These are phyloP conservation scores for Hemerocallis citrina DNA, from an alignment of 106 monocot genomes.

Conservation along the genomic window DNA sequence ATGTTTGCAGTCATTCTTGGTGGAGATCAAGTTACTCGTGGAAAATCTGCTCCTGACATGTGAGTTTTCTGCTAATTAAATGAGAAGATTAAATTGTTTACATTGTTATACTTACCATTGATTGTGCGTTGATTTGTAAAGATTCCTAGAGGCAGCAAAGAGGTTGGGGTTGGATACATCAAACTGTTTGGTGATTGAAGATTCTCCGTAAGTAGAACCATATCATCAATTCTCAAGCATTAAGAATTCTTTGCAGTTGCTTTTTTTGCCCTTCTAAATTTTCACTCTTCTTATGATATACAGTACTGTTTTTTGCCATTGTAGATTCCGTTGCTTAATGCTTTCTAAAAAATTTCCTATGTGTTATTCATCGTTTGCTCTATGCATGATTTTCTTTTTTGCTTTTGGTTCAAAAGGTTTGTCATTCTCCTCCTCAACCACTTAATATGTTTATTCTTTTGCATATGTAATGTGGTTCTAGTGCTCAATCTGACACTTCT, in stretches of 20 bases:
- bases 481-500: too few species aligned
- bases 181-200: constrained; percentile 70
- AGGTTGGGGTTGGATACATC: constrained; percentile 45
- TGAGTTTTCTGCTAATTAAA: constrained; percentile 16
- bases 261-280: too few species aligned
- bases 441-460: too few species aligned
- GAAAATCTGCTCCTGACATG: constrained; percentile 85
- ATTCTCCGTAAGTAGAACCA: constrained; percentile 54
- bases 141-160: constrained; percentile 69
- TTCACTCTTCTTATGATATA: too few species aligned
- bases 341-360: too few species aligned
- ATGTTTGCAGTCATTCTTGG: constrained; percentile 67
- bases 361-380: too few species aligned
- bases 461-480: too few species aligned
- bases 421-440: too few species aligned
- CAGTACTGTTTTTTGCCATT: too few species aligned
- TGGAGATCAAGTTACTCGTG: constrained; percentile 54
- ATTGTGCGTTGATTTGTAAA: constrained; percentile 10
- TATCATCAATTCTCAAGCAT: not conserved
- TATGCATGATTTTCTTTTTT: too few species aligned
- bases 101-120: not conserved
- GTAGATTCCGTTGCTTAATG: too few species aligned
- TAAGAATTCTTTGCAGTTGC: not conserved
- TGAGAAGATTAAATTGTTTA: not conserved
- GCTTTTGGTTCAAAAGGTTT: too few species aligned